These are phyloP conservation scores for Pseudocercospora cruenta DNA, from an alignment of 2,329 filamentous ascomycete genomes.

Conservation along the genomic window DNA sequence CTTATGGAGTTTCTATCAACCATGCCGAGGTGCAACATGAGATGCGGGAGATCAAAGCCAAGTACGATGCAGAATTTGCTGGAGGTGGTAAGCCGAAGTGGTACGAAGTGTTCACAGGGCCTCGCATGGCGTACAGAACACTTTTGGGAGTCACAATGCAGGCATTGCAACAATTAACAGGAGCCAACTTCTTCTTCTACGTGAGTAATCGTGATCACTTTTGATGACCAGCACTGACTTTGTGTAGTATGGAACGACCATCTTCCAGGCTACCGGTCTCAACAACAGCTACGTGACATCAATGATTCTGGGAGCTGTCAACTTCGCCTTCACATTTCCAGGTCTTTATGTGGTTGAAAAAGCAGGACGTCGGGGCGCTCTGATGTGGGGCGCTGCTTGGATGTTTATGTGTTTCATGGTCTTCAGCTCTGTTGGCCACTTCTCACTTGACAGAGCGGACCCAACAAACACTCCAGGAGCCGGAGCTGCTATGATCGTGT, in stretches of 20 bases:
- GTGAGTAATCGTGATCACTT: not conserved
- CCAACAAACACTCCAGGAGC: constrained; percentile 46
- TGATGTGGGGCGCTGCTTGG: constrained; percentile 52
- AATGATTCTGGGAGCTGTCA: constrained; percentile 54
- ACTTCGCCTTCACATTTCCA: constrained; percentile 53
- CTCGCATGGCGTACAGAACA: constrained; percentile 69
- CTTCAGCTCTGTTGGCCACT: constrained; percentile 53
- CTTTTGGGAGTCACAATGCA: constrained; percentile 65
- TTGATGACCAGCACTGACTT: constrained; percentile 48
- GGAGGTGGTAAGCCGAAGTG: constrained; percentile 57
- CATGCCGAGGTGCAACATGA: constrained; percentile 59
- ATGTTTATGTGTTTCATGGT: constrained; percentile 64
- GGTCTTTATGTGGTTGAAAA: constrained; percentile 54
- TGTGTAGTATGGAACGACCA: constrained; percentile 55
- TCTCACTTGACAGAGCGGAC: constrained; percentile 42
- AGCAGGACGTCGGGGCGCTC: constrained; percentile 49
- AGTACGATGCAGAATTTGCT: constrained; percentile 57
- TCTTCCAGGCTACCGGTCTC: constrained; percentile 44
- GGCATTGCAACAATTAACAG: constrained; percentile 69
- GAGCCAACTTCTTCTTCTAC: constrained; percentile 63
- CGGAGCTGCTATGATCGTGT: constrained; percentile 66
- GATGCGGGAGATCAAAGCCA: constrained; percentile 59
- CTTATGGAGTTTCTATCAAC: constrained; percentile 60
- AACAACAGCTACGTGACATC: constrained; percentile 50
- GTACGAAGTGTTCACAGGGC: constrained; percentile 68